A percentile compares a stretch with the other conserved stretches of the same genome.
Evolutionary conservation across 2,329 filamentous ascomycete species (phyloP).

Genomic region (Aspergillus bombycis): DNA sequence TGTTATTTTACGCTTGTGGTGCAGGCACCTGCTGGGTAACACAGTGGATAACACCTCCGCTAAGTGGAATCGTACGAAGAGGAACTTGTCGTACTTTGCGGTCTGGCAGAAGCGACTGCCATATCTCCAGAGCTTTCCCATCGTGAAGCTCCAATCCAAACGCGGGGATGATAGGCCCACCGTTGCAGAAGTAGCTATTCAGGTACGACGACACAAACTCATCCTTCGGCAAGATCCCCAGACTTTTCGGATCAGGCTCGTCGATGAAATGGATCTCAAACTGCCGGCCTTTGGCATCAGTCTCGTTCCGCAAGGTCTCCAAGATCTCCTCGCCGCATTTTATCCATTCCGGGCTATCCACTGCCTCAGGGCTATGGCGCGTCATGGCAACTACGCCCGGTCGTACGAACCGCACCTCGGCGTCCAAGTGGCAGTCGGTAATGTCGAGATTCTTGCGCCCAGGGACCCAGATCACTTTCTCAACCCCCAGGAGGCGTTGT

Average conservation of each 20-base stretch:
- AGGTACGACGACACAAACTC: conserved; percentile 29
- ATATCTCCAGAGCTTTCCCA: conserved; percentile 24
- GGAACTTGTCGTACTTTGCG: conserved; percentile 29
- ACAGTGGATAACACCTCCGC: conserved; percentile 35
- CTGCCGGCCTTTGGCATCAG: conserved; percentile 27
- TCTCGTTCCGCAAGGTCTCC: conserved; percentile 19
- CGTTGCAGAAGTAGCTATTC: conserved; percentile 36
- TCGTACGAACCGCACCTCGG: conserved; percentile 29
- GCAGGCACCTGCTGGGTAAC: conserved; percentile 30
- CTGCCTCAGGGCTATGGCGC: conserved; percentile 17
- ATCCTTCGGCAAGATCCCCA: conserved; percentile 17
- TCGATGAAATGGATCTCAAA: conserved; percentile 27
- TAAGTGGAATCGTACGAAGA: conserved; percentile 29
- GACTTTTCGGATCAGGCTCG: conserved; percentile 23
- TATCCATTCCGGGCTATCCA: conserved; percentile 13
- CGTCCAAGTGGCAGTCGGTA: conserved; percentile 34
- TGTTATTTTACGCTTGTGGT: background rate
- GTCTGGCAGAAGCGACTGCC: conserved; percentile 26
- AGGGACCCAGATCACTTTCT: conserved; percentile 34
- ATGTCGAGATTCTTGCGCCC: conserved; percentile 30
- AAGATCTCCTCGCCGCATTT: conserved; percentile 25
- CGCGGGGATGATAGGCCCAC: conserved; percentile 31
- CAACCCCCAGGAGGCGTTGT: conserved; percentile 26
- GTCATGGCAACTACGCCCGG: conserved; percentile 30
- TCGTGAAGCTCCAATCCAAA: conserved; percentile 30